Percentiles rank a stretch among this genome's conserved stretches.
Conservation (phyloP, 495 filamentous ascomycete genomes). For the Aspergillus affinis region DNA sequence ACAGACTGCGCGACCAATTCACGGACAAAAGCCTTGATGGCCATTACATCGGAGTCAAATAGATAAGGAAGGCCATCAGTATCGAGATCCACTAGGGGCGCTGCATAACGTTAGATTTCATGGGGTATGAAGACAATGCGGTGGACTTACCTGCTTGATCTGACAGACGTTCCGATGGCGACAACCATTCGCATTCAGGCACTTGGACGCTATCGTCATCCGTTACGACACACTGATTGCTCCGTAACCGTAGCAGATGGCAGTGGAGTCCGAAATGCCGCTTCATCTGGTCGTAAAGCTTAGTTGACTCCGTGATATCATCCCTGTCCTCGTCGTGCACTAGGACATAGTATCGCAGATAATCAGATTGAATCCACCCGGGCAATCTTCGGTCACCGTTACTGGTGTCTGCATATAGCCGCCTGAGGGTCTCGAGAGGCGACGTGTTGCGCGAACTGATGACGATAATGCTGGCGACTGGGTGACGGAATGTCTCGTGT, state of each 20-base stretch:
- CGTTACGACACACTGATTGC: constrained; percentile 78
- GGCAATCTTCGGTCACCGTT: constrained; percentile 67
- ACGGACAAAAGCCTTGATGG: constrained; percentile 81
- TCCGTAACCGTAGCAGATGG: constrained; percentile 82
- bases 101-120: constrained; percentile 30
- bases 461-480: constrained; percentile 92
- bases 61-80: constrained; percentile 70
- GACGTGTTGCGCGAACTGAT: constrained; percentile 81
- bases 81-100: constrained; percentile 58
- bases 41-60: constrained; percentile 86
- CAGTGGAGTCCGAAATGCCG: constrained; percentile 94
- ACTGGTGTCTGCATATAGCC: constrained; percentile 75
- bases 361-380: constrained; percentile 82
- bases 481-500: constrained; percentile 92
- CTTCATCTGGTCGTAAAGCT: constrained; percentile 96
- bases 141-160: constrained; percentile 55
- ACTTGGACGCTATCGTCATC: constrained; percentile 88
- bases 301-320: constrained; percentile 84
- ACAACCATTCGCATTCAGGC: constrained; percentile 82
- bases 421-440: constrained; percentile 80
- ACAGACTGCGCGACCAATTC: constrained; percentile 93
- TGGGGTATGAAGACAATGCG: neutral
- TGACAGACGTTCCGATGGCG: constrained; percentile 79
- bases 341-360: constrained; percentile 90
- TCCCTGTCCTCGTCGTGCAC: constrained; percentile 96